Base-by-base conservation (phyloP, 176 grass and related monocot species). In the Oryza nivara region DNA sequence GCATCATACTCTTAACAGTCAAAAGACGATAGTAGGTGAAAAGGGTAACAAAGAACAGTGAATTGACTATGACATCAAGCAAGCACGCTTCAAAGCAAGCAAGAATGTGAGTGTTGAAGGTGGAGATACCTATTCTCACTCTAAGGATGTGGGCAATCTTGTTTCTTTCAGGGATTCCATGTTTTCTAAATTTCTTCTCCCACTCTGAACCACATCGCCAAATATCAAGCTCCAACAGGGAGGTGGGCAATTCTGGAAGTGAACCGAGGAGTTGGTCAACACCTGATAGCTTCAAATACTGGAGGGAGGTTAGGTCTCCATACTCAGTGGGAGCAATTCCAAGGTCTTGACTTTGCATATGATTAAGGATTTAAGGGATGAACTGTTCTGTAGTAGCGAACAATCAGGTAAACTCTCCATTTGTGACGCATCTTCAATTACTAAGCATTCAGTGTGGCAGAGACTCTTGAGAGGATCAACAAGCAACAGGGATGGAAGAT, bases 361-460 rank as follows among this genome's bases (percentile, higher is more conserved):
- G 0, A 0, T 0, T 30, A 79, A 16, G 2, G 0, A 4, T n/a
- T 4, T 4, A 12, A 81, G 67, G 4, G 46, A 81, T 41, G 11
- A 0, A 14, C 47, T 1, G 66, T 70, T 81, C 30, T 70, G 78
- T 17, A 16, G 71, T 6, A 49, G 13, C 71, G 23, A 73, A 1
- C 4, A 1, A 22, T 15, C 47, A 41, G 32, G 47, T 11, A 70
- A 70, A 20, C 47, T 69, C 5, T 58, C 6, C 58, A 72, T 73
- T 0, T 28, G 20, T 2, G 68, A 75, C 12, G 28, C 52, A 28
- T 49, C 5, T 0, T 0, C 0, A 56, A 81, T 70, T 0, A 0
- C 0, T 0, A 81, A 11, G 0, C 0, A 0, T 70, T 1, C 0
- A 2, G 48, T 41, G 34, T 12, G 19, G 47, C 19, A 4, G 0